Conservation (phyloP, 2,329 filamentous ascomycete species). For the Huntiella abstrusa region DNA sequence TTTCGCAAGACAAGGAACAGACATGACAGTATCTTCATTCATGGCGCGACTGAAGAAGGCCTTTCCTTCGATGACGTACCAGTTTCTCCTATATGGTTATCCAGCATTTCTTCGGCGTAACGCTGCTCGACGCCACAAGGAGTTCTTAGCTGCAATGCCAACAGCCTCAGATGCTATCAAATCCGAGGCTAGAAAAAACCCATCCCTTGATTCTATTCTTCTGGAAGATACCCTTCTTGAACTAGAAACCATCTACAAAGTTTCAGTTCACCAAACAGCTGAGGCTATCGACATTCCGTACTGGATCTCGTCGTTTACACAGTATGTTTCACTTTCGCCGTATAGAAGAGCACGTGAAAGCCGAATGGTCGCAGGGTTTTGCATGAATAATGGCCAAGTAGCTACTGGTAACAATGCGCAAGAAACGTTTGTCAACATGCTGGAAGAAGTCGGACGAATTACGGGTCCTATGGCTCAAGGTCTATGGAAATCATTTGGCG, state of each 20-base stretch:
- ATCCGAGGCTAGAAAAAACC: slow-evolving; percentile 14
- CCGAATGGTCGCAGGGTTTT: slow-evolving; percentile 44
- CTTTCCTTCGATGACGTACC: slow-evolving; percentile 33
- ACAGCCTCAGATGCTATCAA: background rate
- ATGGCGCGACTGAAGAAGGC: slow-evolving; percentile 25
- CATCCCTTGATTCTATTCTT: slow-evolving; percentile 39
- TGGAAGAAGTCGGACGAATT: slow-evolving; percentile 55
- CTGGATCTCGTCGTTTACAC: slow-evolving; percentile 56
- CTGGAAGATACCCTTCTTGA: slow-evolving; percentile 54
- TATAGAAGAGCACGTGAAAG: slow-evolving; percentile 38
- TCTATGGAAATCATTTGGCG: slow-evolving; percentile 41
- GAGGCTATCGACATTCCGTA: slow-evolving; percentile 44
- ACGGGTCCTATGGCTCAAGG: slow-evolving; percentile 56
- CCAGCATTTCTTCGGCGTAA: slow-evolving; percentile 49
- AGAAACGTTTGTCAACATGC: slow-evolving; percentile 56
- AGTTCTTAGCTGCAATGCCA: slow-evolving; percentile 44
- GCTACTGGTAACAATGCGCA: slow-evolving; percentile 43
- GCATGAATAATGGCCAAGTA: slow-evolving; percentile 64
- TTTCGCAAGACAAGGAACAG: slow-evolving; percentile 13
- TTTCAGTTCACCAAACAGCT: slow-evolving; percentile 51
- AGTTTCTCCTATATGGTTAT: slow-evolving; percentile 59
- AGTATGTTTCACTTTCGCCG: slow-evolving; percentile 59
- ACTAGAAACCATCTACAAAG: slow-evolving; percentile 48
- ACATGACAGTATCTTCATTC: slow-evolving; percentile 14
- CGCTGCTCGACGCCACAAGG: slow-evolving; percentile 44